Evolutionary conservation across 2,329 filamentous ascomycete genomes (phyloP).

Genomic region (Plenodomus biglobosus): DNA sequence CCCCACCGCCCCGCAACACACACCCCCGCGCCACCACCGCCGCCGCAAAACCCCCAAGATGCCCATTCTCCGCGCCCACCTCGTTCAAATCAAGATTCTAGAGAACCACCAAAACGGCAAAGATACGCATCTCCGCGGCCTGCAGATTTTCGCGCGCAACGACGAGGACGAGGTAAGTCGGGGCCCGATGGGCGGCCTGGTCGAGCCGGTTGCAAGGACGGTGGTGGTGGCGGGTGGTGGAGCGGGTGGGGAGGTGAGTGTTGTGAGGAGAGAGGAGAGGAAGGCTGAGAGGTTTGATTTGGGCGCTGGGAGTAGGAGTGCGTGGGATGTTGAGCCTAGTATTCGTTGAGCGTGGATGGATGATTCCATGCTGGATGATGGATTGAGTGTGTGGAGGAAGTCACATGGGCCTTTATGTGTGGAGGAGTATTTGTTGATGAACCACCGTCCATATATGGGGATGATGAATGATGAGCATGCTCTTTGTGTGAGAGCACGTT

Average conservation of each 20-base stretch:
- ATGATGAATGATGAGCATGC: too few species aligned
- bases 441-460: too few species aligned
- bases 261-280: constrained; percentile 10
- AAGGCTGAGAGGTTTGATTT: constrained; percentile 17
- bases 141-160: constrained; percentile 75
- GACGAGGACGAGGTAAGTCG: constrained; percentile 24
- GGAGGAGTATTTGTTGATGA: too few species aligned
- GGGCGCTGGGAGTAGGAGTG: constrained; percentile 8
- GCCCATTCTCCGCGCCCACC: constrained; percentile 79
- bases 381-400: too few species aligned
- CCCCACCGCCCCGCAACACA: constrained; percentile 8
- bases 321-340: constrained; percentile 21
- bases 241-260: constrained; percentile 3
- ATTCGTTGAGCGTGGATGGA: too few species aligned
- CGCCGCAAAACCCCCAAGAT: constrained; percentile 57
- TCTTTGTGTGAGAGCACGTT: too few species aligned
- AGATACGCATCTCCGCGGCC: constrained; percentile 91
- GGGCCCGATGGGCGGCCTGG: constrained; percentile 9
- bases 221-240: constrained; percentile 16
- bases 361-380: too few species aligned
- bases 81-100: constrained; percentile 85
- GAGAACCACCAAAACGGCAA: constrained; percentile 99
- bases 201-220: constrained; percentile 4
- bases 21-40: neutral
- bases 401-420: too few species aligned